phyloP scores from a whole-genome alignment of 345 rosid genomes.

The Turritis glabra region DNA sequence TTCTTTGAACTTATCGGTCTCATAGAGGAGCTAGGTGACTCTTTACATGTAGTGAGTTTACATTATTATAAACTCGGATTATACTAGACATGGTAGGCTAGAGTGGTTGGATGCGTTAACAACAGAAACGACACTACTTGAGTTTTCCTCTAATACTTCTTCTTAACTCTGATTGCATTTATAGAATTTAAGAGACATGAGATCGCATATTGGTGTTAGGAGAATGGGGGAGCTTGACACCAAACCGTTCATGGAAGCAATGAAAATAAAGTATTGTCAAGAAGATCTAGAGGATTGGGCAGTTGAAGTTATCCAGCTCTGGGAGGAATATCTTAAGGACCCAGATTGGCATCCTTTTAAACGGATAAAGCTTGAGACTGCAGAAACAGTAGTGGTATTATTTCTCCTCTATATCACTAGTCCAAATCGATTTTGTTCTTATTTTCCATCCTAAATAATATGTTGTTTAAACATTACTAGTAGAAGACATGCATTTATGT shows the following conservation, averaged over 20 bases:
- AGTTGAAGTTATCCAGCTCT: constrained; percentile 73
- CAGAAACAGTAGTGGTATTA: constrained; percentile 63
- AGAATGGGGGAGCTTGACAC: constrained; percentile 96
- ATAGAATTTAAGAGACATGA: constrained; percentile 46
- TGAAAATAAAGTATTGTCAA: constrained; percentile 65
- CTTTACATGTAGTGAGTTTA: constrained; percentile 14
- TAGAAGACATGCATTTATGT: constrained; percentile 1
- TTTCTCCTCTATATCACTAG: constrained; percentile 12
- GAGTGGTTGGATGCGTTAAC: constrained; percentile 4
- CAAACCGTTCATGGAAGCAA: constrained; percentile 73
- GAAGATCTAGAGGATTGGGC: constrained; percentile 81
- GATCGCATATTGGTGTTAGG: constrained; percentile 63
- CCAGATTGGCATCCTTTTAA: constrained; percentile 96
- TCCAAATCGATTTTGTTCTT: background rate
- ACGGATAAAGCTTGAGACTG: constrained; percentile 47
- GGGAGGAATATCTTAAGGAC: constrained; percentile 94
- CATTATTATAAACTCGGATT: background rate
- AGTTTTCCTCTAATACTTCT: background rate
- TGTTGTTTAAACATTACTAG: background rate
- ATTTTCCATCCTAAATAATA: background rate
- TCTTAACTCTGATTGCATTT: constrained; percentile 20
- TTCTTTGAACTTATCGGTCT: constrained; percentile 4
- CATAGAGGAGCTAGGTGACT: constrained; percentile 6
- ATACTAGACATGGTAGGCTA: constrained; percentile 5
- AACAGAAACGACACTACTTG: background rate